phyloP scores from a whole-genome alignment of 225 moss, liverwort and hornwort species.

The Pseudisothecium myosuroides region DNA sequence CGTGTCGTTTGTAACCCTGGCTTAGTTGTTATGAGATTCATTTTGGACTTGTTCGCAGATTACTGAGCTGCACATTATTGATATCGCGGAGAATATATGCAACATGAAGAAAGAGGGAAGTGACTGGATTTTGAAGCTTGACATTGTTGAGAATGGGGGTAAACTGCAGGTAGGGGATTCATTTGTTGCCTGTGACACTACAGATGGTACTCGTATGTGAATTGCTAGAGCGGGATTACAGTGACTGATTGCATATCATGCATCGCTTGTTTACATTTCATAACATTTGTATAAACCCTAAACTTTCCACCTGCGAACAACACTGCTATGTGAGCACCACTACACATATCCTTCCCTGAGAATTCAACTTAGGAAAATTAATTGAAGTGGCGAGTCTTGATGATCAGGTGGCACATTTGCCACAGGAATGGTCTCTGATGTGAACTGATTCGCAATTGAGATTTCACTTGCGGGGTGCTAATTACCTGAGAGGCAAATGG shows the following conservation, averaged over 20 bases:
- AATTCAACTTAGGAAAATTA: not conserved
- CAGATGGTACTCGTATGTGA: not conserved
- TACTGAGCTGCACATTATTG: constrained; percentile 63
- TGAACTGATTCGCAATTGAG: not conserved
- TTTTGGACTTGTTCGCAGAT: constrained; percentile 27
- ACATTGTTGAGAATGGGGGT: constrained; percentile 63
- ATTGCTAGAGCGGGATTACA: not conserved
- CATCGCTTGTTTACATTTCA: not conserved
- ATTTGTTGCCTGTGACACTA: not conserved
- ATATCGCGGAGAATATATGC: constrained; percentile 75
- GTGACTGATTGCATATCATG: not conserved
- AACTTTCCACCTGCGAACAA: not conserved
- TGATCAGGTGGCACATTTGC: not conserved
- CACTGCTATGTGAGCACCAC: not conserved
- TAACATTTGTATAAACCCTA: not conserved
- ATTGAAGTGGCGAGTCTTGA: not conserved
- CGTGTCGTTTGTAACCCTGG: not conserved
- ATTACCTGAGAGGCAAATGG: not conserved
- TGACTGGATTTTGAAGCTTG: constrained; percentile 86
- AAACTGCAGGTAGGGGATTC: constrained; percentile 48
- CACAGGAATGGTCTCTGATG: not conserved
- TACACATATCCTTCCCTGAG: not conserved
- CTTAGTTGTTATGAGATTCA: not conserved
- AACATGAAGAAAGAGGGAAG: constrained; percentile 79
- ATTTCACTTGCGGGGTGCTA: not conserved